Percentiles rank a stretch among this genome's conserved stretches.
These are phyloP conservation scores for Aspergillus ustus DNA, from an alignment of 2,329 filamentous ascomycete species.

Conservation along the genomic window DNA sequence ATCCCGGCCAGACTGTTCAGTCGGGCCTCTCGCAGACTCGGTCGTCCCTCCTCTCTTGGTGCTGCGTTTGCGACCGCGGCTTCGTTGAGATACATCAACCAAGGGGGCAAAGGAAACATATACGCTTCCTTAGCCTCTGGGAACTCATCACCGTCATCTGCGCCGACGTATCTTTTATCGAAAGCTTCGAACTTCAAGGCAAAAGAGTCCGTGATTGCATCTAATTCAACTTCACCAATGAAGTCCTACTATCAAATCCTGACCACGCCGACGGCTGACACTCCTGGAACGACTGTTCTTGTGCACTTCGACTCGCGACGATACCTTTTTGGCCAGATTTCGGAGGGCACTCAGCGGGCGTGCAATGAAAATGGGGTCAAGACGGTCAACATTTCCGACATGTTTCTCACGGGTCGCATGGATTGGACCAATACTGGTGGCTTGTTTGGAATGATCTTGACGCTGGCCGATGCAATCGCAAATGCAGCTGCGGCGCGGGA, in stretches of 20 bases:
- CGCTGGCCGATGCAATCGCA: conserved; percentile 71
- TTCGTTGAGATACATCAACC: background rate
- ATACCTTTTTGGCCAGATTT: conserved; percentile 82
- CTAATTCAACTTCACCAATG: conserved; percentile 58
- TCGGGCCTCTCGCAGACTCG: conserved; percentile 32
- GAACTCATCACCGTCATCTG: background rate
- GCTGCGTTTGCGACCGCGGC: conserved; percentile 15
- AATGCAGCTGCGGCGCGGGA: conserved; percentile 53
- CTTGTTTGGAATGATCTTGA: conserved; percentile 82
- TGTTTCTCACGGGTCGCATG: conserved; percentile 81
- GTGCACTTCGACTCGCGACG: conserved; percentile 80
- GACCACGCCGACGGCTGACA: conserved; percentile 85
- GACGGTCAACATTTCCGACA: conserved; percentile 69
- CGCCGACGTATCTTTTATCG: background rate
- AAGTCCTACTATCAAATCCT: conserved; percentile 74
- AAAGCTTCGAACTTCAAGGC: background rate
- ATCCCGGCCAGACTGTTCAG: conserved; percentile 35
- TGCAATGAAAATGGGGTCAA: conserved; percentile 69
- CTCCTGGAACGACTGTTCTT: conserved; percentile 75
- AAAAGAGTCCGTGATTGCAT: background rate
- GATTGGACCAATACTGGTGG: conserved; percentile 80
- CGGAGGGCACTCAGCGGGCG: conserved; percentile 84
- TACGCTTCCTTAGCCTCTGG: background rate
- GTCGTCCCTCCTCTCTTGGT: conserved; percentile 13
- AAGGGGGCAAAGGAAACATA: background rate